Conservation (phyloP, 352 stramenopile species). For the Globisporangium viniferum region DNA sequence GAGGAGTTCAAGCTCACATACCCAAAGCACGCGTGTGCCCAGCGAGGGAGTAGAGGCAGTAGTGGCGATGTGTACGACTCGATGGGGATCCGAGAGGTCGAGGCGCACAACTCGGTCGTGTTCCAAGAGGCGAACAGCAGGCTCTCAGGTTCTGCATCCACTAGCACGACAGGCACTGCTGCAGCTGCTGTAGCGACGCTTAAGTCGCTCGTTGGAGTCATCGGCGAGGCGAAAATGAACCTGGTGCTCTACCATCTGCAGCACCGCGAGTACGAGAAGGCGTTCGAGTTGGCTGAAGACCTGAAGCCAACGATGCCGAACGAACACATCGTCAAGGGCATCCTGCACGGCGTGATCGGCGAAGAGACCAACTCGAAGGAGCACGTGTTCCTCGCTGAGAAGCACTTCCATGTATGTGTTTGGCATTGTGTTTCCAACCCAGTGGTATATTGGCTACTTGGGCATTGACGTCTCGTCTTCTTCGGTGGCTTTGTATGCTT, state of each 20-base stretch:
- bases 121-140: slow-evolving; percentile 30
- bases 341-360: slow-evolving; percentile 59
- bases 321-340: slow-evolving; percentile 53
- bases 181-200: slow-evolving; percentile 22
- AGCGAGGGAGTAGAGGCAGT: background rate
- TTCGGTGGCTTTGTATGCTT: background rate
- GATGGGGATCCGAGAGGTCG: slow-evolving; percentile 30
- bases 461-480: background rate
- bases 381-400: slow-evolving; percentile 71
- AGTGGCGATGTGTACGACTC: slow-evolving; percentile 10
- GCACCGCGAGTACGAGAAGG: slow-evolving; percentile 38
- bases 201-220: slow-evolving; percentile 28
- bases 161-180: background rate
- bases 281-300: slow-evolving; percentile 58
- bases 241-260: slow-evolving; percentile 54
- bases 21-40: slow-evolving; percentile 31
- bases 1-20: slow-evolving; percentile 66
- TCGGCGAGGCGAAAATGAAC: slow-evolving; percentile 58
- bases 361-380: slow-evolving; percentile 59
- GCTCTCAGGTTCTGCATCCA: background rate
- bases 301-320: slow-evolving; percentile 36
- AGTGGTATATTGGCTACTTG: too few relatives aligned
- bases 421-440: background rate
- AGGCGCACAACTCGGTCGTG: slow-evolving; percentile 50
- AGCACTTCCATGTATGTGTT: slow-evolving; percentile 54